phyloP scores from a whole-genome alignment of 1,139 yeast species.

The Pichia terricola region DNA sequence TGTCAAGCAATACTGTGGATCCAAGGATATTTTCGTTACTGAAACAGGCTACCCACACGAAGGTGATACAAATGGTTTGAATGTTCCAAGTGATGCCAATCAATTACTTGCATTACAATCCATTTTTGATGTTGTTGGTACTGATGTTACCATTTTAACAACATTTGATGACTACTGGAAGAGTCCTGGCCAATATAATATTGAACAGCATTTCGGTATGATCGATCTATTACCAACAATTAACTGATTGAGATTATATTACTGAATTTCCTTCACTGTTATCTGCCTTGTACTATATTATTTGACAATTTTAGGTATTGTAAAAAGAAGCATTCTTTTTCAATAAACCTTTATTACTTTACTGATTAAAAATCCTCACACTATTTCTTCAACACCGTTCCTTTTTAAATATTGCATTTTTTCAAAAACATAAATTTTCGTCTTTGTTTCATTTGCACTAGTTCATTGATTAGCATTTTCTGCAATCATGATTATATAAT shows the following conservation, averaged over 20 bases:
- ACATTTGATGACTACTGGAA: constrained; percentile 83
- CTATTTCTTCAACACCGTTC: no score
- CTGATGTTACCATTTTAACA: constrained; percentile 61
- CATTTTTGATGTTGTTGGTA: constrained; percentile 46
- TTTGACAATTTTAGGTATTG: not conserved
- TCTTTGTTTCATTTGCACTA: no score
- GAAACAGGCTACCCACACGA: constrained; percentile 87
- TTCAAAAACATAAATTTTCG: no score
- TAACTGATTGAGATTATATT: not conserved
- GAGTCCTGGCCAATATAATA: constrained; percentile 70
- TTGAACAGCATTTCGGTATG: constrained; percentile 82
- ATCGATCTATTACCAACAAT: constrained; percentile 24
- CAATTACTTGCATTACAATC: constrained; percentile 60
- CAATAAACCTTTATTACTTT: no score
- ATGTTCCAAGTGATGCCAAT: constrained; percentile 61
- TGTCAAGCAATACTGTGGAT: constrained; percentile 43
- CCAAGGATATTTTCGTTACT: constrained; percentile 44
- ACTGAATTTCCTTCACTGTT: not conserved
- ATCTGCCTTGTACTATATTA: not conserved
- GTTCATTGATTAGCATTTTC: no score
- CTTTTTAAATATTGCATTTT: no score
- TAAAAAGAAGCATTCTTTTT: no score
- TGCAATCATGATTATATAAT: no score
- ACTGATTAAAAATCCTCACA: no score
- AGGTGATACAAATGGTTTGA: constrained; percentile 62